phyloP scores from a whole-genome alignment of 345 rosid genomes.

The Diplotaxis tenuifolia region DNA sequence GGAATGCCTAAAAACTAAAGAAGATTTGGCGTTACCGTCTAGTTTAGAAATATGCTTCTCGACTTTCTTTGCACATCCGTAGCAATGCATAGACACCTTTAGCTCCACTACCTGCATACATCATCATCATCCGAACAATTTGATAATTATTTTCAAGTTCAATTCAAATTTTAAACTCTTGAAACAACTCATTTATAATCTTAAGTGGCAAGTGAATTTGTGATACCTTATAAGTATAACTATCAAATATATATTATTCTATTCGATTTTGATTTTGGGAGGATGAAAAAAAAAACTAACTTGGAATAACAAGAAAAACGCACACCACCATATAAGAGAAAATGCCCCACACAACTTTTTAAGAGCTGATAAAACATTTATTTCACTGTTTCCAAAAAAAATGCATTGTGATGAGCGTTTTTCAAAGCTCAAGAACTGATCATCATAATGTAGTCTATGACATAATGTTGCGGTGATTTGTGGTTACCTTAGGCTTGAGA shows the following conservation, averaged over 20 bases:
- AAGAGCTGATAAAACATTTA: conserved; percentile 24
- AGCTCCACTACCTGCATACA: conserved; percentile 69
- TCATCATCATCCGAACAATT: conserved; percentile 20
- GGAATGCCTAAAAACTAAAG: conserved; percentile 19
- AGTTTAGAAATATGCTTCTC: conserved; percentile 85
- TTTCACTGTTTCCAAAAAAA: conserved; percentile 20
- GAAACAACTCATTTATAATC: neutral
- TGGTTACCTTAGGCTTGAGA: conserved; percentile 75
- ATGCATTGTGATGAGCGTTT: conserved; percentile 22
- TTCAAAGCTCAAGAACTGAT: conserved; percentile 28
- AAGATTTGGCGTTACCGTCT: conserved; percentile 55
- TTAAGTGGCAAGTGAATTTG: neutral
- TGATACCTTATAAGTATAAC: neutral
- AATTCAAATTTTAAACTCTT: neutral
- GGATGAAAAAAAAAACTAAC: neutral
- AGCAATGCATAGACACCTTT: conserved; percentile 86
- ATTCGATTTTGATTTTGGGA: conserved; percentile 11
- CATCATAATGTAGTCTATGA: neutral
- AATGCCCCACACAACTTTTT: conserved; percentile 17
- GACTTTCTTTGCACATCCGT: conserved; percentile 88
- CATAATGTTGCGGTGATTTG: neutral
- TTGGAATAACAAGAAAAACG: conserved; percentile 30
- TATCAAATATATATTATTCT: neutral
- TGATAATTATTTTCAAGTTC: neutral
- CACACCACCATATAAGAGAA: conserved; percentile 16